A percentile compares a stretch with the other conserved stretches of the same genome.
Evolutionary conservation across 23 red algal species (phyloP).

Genomic region (Cyanidiococcus yangmingshanensis): DNA sequence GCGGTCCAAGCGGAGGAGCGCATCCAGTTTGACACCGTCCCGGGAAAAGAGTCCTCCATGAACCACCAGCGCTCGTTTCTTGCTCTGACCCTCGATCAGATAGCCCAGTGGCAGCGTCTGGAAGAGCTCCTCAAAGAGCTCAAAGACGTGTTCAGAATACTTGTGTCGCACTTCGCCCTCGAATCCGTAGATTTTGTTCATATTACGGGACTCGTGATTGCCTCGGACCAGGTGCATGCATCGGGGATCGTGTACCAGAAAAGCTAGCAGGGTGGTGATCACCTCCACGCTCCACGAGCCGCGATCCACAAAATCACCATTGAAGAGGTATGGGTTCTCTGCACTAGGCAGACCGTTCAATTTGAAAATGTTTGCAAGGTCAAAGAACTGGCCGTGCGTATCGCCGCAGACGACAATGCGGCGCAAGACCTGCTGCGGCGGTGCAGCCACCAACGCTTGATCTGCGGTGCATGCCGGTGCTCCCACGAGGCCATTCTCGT

Average conservation of each 20-base stretch:
- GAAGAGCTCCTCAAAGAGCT: conserved; percentile 74
- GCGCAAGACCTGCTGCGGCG: conserved; percentile 15
- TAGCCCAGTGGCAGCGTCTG: conserved; percentile 77
- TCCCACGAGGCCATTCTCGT: no score
- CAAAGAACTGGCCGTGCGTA: conserved; percentile 96
- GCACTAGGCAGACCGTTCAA: conserved; percentile 75
- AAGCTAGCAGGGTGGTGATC: conserved; percentile 62
- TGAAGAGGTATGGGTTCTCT: conserved; percentile 94
- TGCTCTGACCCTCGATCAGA: conserved; percentile 61
- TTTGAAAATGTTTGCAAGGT: conserved; percentile 79
- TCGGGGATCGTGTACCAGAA: conserved; percentile 50
- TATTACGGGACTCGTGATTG: conserved; percentile 83
- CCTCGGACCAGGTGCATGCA: conserved; percentile 86
- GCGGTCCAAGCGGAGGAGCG: conserved; percentile 60
- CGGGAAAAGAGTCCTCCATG: conserved; percentile 92
- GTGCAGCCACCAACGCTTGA: conserved; percentile 52
- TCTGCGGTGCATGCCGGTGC: not conserved
- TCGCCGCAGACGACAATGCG: conserved; percentile 88
- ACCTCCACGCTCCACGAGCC: conserved; percentile 95
- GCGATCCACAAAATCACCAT: conserved; percentile 98
- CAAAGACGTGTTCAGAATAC: conserved; percentile 75
- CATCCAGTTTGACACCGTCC: conserved; percentile 70
- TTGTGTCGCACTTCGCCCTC: conserved; percentile 80
- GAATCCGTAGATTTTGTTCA: conserved; percentile 98
- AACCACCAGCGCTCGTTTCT: conserved; percentile 66